Conservation (phyloP, 1,284 basidiomycete species). For the Ustilago shanxiensis region DNA sequence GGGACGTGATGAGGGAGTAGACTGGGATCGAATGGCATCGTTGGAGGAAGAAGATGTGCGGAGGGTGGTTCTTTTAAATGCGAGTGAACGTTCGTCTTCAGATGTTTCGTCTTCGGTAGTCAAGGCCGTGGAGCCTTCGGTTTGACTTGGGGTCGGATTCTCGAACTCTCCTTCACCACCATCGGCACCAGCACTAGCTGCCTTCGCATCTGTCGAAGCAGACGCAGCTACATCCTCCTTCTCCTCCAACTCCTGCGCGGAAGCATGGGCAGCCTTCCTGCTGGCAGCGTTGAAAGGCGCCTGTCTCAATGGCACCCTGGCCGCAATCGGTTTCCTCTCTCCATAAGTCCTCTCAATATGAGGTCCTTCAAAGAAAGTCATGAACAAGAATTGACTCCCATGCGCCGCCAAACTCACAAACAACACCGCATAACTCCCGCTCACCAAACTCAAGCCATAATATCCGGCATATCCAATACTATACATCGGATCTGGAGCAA, state of each 20-base stretch:
- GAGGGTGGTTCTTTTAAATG: conserved; percentile 24
- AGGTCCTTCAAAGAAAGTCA: conserved; percentile 96
- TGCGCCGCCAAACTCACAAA: conserved; percentile 94
- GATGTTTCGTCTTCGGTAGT: conserved; percentile 45
- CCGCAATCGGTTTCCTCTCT: conserved; percentile 58
- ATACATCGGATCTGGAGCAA: conserved; percentile 90
- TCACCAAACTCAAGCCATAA: conserved; percentile 91
- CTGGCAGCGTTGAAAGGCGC: conserved; percentile 62
- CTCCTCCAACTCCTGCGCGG: not conserved
- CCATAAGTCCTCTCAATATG: conserved; percentile 74
- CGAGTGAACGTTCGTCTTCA: conserved; percentile 25
- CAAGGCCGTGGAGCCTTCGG: conserved; percentile 47
- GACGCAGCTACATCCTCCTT: conserved; percentile 23
- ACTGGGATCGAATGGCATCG: conserved; percentile 33
- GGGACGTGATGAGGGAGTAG: conserved; percentile 22
- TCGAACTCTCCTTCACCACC: conserved; percentile 19
- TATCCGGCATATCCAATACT: conserved; percentile 81
- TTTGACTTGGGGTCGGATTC: conserved; percentile 44
- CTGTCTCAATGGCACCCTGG: conserved; percentile 37
- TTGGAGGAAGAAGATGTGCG: conserved; percentile 44
- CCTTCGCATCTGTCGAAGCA: conserved; percentile 9
- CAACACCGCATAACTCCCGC: conserved; percentile 88
- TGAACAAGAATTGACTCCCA: conserved; percentile 93
- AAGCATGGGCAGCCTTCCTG: conserved; percentile 41
- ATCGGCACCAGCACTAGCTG: not conserved